Conservation (phyloP, 2,329 filamentous ascomycete species). For the Phialophora chinensis region DNA sequence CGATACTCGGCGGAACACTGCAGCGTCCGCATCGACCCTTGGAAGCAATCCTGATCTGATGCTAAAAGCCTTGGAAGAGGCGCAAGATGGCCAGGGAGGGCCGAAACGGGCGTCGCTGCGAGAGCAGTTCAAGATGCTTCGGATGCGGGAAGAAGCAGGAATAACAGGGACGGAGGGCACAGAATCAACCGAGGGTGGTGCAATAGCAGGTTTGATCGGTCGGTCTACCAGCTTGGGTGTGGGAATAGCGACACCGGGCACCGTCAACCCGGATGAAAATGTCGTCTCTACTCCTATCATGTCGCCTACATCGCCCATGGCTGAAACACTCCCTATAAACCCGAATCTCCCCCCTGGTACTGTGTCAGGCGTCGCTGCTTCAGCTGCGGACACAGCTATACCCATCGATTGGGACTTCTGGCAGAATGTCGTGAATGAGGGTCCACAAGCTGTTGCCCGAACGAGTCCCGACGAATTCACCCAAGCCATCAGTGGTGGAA, state of each 20-base stretch:
- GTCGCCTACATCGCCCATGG: conserved; percentile 46
- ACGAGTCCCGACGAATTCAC: conserved; percentile 90
- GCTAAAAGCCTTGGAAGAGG: conserved; percentile 75
- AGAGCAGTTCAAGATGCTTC: conserved; percentile 78
- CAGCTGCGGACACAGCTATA: conserved; percentile 65
- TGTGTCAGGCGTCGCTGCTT: conserved; percentile 77
- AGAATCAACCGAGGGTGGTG: conserved; percentile 50
- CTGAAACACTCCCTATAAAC: conserved; percentile 68
- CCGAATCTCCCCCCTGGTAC: conserved; percentile 80
- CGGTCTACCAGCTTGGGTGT: conserved; percentile 51
- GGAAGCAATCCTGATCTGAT: conserved; percentile 82
- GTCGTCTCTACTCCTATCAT: conserved; percentile 43
- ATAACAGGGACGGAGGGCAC: conserved; percentile 60
- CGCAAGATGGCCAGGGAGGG: conserved; percentile 56
- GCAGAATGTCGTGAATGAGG: conserved; percentile 95
- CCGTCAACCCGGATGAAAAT: conserved; percentile 55
- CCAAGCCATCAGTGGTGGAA: conserved; percentile 87
- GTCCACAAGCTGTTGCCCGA: conserved; percentile 82
- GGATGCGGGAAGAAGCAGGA: conserved; percentile 74
- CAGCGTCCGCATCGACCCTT: conserved; percentile 77
- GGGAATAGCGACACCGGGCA: conserved; percentile 56
- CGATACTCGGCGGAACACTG: conserved; percentile 70
- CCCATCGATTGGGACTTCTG: conserved; percentile 99
- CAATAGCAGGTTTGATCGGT: conserved; percentile 50
- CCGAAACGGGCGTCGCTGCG: conserved; percentile 69